Evolutionary conservation across 2,329 filamentous ascomycete genomes (phyloP), one percentile per base, ranked within the genome.

Genomic region (Dothiorella sarmentorum): DNA sequence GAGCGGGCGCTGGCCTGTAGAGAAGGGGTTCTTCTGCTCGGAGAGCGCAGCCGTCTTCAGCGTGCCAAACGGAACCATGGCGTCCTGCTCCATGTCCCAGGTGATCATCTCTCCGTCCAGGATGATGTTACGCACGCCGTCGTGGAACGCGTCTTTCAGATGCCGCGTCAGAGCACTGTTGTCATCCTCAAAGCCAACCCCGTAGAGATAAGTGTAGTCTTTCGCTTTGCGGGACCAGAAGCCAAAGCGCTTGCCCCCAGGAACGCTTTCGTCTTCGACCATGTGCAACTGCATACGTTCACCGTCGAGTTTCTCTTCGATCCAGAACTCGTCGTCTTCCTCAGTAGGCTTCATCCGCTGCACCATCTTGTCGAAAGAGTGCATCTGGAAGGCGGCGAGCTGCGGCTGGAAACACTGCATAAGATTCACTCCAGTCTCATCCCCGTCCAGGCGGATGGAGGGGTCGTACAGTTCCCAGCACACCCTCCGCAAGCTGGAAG

Each of bases 51-150:
- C 93, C 1, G 91, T 93, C 74, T 99, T 99, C 49, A 99, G 80
- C 0, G 90, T 95, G 7, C 94, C 94, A 71, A 99, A 99, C 0
- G 88, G 85, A 15, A 96, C 88, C 55, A 94, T 89, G 58, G 88
- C 88, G 74, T 96, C 89, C 51, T 89, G 80, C 43, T 87, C 85
- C 61, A 91, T 89, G 69, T 97, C 91, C 94, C 94, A 99, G 0
- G 92, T 96, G 60, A 99, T 91, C 94, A 99, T 99, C 71, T 99
- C 94, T 9, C 94, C 94, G 67, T 99, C 94, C 0, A 99, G 80
- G 51, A 99, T 96, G 63, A 96, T 81, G 68, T 90, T 97, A 15
- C 87, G 81, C 0, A 97, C 91, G 1, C 87, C 86, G 0, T 85
- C 77, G 2, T 85, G 79, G 70, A 99, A 97, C 0, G 90, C 91